These are phyloP conservation scores for Chlamydomonas sphaeroides DNA, from an alignment of 139 green algal species.

Conservation along the genomic window DNA sequence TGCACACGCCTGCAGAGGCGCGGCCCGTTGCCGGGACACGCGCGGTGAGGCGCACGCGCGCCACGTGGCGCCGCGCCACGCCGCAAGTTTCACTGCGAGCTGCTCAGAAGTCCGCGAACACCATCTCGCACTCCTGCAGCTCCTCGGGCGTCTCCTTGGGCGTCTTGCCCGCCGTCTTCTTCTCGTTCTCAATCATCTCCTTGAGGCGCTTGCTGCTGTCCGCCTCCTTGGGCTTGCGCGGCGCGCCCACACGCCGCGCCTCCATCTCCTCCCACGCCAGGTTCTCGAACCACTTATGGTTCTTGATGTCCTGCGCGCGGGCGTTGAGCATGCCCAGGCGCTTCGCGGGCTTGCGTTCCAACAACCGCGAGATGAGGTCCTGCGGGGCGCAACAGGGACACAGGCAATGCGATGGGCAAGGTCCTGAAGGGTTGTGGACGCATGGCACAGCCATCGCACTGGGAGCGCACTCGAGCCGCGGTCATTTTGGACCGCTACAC, in stretches of 20 bases:
- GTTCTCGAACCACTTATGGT: constrained; percentile 93
- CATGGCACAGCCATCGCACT: too few species aligned
- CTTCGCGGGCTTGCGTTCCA: constrained; percentile 90
- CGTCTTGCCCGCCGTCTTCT: constrained; percentile 57
- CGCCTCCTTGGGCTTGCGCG: constrained; percentile 74
- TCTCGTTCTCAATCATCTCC: constrained; percentile 77
- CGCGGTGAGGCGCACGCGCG: too few species aligned
- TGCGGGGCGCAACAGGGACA: too few species aligned
- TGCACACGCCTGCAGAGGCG: too few species aligned
- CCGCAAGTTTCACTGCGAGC: too few species aligned
- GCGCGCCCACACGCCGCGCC: constrained; percentile 66
- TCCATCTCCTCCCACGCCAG: constrained; percentile 91
- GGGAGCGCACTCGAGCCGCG: too few species aligned
- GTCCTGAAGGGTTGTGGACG: too few species aligned
- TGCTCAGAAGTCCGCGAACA: constrained; percentile 86
- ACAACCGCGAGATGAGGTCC: constrained; percentile 85
- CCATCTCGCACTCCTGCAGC: constrained; percentile 81
- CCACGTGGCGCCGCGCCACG: too few species aligned
- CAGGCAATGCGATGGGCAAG: too few species aligned
- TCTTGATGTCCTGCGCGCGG: constrained; percentile 86
- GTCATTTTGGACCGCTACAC: too few species aligned
- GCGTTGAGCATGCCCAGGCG: constrained; percentile 91
- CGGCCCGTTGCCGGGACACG: too few species aligned
- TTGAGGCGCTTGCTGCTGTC: constrained; percentile 85
- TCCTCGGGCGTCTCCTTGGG: constrained; percentile 85